A percentile compares a stretch with the other conserved stretches of the same genome.
phyloP scores from a whole-genome alignment of 495 filamentous ascomycete species.

The Neurospora tetraspora region DNA sequence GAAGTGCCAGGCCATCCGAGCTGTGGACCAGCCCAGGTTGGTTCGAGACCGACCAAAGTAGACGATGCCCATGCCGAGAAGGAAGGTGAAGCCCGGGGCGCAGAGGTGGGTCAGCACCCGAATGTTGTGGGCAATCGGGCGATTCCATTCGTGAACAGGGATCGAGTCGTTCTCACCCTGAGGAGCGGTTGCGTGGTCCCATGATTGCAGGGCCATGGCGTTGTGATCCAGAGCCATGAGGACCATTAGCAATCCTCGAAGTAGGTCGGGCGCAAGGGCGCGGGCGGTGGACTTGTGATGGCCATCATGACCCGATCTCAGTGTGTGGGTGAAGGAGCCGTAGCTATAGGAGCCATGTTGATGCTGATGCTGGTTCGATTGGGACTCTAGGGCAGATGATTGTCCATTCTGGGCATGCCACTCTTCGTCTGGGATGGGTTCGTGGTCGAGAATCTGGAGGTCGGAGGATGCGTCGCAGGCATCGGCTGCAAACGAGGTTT shows the following conservation, averaged over 20 bases:
- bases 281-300: slow-evolving; percentile 9
- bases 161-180: slow-evolving; percentile 16
- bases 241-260: slow-evolving; percentile 22
- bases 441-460: slow-evolving; percentile 3
- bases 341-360: neutral
- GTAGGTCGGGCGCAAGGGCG: slow-evolving; percentile 24
- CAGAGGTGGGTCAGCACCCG: slow-evolving; percentile 25
- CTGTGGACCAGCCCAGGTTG: slow-evolving; percentile 16
- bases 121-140: slow-evolving; percentile 14
- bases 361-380: neutral
- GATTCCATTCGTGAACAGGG: slow-evolving; percentile 20
- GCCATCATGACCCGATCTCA: neutral
- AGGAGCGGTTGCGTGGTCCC: slow-evolving; percentile 21
- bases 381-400: neutral
- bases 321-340: slow-evolving; percentile 1
- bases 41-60: slow-evolving; percentile 23
- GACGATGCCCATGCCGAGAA: slow-evolving; percentile 28
- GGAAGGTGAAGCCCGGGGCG: slow-evolving; percentile 27
- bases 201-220: slow-evolving; percentile 16
- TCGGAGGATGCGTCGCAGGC: slow-evolving; percentile 1
- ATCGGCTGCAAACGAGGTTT: slow-evolving; percentile 12
- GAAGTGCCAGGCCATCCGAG: slow-evolving; percentile 20
- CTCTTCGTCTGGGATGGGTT: neutral
- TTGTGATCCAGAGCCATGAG: slow-evolving; percentile 27
- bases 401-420: neutral